phyloP scores from a whole-genome alignment of 192 early-diverging fungal genomes.

The Chytriomyces confervae region DNA sequence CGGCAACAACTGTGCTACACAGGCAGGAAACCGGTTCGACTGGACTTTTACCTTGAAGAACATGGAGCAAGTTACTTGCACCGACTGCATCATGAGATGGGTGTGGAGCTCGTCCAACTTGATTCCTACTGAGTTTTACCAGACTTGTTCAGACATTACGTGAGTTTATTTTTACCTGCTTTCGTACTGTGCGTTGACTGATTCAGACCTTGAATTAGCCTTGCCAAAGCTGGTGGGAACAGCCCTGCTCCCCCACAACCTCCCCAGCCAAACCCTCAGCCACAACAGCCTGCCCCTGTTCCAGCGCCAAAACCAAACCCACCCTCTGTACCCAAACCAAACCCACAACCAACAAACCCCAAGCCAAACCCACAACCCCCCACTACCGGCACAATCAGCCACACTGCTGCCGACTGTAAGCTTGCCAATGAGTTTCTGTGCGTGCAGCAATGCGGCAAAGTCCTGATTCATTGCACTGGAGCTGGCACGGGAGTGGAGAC shows the following conservation, averaged over 20 bases:
- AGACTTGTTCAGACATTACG: conserved; percentile 31
- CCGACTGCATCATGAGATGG: conserved; percentile 48
- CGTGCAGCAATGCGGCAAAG: conserved; percentile 2
- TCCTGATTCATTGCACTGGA: conserved; percentile 4
- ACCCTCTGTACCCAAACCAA: not conserved
- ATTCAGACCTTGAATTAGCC: not conserved
- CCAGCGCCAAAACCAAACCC: not conserved
- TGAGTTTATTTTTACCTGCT: not conserved
- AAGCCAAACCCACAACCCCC: not conserved
- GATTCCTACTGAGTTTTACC: conserved; percentile 38
- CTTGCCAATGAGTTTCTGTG: conserved; percentile 5
- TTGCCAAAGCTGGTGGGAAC: not conserved
- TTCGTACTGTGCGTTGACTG: not conserved
- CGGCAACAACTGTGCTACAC: conserved; percentile 36
- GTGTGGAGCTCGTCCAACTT: conserved; percentile 41
- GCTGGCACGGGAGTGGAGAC: not conserved
- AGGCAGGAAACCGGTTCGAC: conserved; percentile 38
- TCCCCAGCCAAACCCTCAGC: not conserved
- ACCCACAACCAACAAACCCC: not conserved
- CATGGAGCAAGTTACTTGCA: conserved; percentile 46
- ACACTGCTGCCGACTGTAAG: conserved; percentile 5
- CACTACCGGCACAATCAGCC: not conserved
- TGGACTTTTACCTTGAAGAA: conserved; percentile 50
- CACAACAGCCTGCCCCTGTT: not conserved
- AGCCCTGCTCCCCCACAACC: not conserved